Evolutionary conservation across 1,284 basidiomycete species (phyloP).

Genomic region (Phenoliferia sp.): DNA sequence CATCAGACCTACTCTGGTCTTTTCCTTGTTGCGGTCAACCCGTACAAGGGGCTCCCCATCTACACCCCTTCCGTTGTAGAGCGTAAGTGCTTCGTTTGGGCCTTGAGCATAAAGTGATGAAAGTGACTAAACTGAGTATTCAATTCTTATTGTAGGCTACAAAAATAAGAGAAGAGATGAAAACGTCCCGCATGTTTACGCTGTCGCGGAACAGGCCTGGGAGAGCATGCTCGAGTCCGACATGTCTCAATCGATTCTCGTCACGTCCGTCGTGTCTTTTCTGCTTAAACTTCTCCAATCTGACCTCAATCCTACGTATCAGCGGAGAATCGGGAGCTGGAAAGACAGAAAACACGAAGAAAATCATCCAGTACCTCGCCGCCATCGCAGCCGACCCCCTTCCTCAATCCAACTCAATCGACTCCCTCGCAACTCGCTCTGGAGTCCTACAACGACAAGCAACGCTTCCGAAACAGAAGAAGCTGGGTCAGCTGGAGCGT

Average conservation of each 20-base stretch:
- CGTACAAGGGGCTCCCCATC: slow-evolving; percentile 86
- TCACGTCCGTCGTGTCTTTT: slow-evolving; percentile 65
- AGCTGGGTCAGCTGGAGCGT: slow-evolving; percentile 80
- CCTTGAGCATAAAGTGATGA: background rate
- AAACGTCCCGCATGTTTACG: slow-evolving; percentile 95
- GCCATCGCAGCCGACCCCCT: slow-evolving; percentile 79
- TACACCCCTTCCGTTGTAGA: slow-evolving; percentile 56
- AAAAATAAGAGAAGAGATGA: slow-evolving; percentile 87
- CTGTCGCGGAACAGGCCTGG: slow-evolving; percentile 96
- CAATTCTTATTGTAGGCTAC: slow-evolving; percentile 62
- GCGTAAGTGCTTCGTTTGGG: slow-evolving; percentile 14
- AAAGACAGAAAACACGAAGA: slow-evolving; percentile 99
- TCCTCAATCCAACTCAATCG: slow-evolving; percentile 53
- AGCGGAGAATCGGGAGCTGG: slow-evolving; percentile 98
- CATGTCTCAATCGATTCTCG: slow-evolving; percentile 88
- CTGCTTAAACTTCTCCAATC: background rate
- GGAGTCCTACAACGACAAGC: slow-evolving; percentile 13
- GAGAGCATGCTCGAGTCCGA: slow-evolving; percentile 98
- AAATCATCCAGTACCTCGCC: slow-evolving; percentile 98
- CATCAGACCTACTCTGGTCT: slow-evolving; percentile 85
- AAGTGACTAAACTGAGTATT: background rate
- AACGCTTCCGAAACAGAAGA: slow-evolving; percentile 1
- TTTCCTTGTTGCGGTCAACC: slow-evolving; percentile 97
- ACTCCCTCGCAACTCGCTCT: slow-evolving; percentile 48
- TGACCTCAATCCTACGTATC: no score